Conservation (phyloP, 768 basidiomycete genomes). For the Suillus discolor region DNA sequence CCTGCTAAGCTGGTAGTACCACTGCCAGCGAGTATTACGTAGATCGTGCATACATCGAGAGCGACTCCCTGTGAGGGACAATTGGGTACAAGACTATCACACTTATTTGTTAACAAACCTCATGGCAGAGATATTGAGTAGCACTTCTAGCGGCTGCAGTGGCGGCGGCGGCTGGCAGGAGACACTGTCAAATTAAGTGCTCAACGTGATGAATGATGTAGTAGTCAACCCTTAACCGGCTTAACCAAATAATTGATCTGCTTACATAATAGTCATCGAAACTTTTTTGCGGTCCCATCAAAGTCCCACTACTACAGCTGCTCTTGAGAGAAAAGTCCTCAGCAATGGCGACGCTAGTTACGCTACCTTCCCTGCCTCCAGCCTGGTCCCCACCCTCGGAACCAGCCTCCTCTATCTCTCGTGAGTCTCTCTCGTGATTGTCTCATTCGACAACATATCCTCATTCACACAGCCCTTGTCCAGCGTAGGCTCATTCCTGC, state of each 20-base stretch:
- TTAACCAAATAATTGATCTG: not conserved
- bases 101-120: not conserved
- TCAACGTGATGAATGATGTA: not conserved
- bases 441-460: conserved; percentile 8
- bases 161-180: not conserved
- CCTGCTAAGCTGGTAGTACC: not conserved
- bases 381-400: conserved; percentile 23
- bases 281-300: conserved; percentile 9
- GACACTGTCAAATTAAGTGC: not conserved
- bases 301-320: not conserved
- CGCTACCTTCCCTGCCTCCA: conserved; percentile 29
- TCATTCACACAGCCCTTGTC: conserved; percentile 36
- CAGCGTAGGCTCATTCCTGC: conserved; percentile 72
- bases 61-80: not conserved
- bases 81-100: not conserved
- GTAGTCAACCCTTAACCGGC: not conserved
- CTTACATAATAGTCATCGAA: conserved; percentile 2
- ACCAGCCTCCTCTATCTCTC: conserved; percentile 24
- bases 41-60: not conserved
- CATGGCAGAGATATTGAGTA: not conserved
- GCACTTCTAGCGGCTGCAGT: not conserved
- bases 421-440: conserved; percentile 19
- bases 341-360: conserved; percentile 26
- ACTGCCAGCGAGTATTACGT: not conserved
- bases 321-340: not conserved